These are phyloP conservation scores for Lasiosphaeriaceae sp. DNA, from an alignment of 495 filamentous ascomycete genomes.

Conservation along the genomic window DNA sequence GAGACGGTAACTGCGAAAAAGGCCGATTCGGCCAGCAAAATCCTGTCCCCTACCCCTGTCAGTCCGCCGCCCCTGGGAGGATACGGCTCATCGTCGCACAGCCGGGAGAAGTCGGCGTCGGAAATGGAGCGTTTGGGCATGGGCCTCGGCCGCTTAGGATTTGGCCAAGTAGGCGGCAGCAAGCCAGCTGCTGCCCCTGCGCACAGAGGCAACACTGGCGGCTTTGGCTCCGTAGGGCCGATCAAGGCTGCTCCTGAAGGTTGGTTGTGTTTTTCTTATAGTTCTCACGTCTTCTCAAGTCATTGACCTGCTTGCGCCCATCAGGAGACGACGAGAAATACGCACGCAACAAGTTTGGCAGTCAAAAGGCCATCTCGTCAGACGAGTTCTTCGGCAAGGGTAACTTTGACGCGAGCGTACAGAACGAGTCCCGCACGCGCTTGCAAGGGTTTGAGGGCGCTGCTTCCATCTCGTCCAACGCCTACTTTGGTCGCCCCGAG, in stretches of 20 bases:
- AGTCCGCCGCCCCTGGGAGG: constrained; percentile 55
- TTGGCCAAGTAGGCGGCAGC: constrained; percentile 74
- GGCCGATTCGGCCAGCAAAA: constrained; percentile 47
- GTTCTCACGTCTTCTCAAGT: neutral
- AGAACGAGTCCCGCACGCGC: constrained; percentile 80
- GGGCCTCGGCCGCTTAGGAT: constrained; percentile 82
- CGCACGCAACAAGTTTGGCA: constrained; percentile 75
- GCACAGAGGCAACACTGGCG: constrained; percentile 57
- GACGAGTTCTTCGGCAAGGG: constrained; percentile 98
- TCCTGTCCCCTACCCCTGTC: constrained; percentile 70
- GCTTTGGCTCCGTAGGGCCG: constrained; percentile 80
- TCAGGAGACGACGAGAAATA: constrained; percentile 68
- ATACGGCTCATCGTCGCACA: constrained; percentile 56
- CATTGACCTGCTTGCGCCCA: no score
- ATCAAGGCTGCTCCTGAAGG: constrained; percentile 66
- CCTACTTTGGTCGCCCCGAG: constrained; percentile 88
- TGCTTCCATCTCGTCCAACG: constrained; percentile 86
- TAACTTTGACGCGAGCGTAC: constrained; percentile 70
- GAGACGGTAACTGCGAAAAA: constrained; percentile 41
- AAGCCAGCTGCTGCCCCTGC: constrained; percentile 63
- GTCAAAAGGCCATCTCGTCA: constrained; percentile 92
- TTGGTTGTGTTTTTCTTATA: constrained; percentile 42
- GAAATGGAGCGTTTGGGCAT: constrained; percentile 90
- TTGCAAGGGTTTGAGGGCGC: constrained; percentile 92
- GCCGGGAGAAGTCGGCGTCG: constrained; percentile 55